These are phyloP conservation scores for Pinus tabuliformis DNA, from an alignment of 75 land plant species.

Conservation along the genomic window DNA sequence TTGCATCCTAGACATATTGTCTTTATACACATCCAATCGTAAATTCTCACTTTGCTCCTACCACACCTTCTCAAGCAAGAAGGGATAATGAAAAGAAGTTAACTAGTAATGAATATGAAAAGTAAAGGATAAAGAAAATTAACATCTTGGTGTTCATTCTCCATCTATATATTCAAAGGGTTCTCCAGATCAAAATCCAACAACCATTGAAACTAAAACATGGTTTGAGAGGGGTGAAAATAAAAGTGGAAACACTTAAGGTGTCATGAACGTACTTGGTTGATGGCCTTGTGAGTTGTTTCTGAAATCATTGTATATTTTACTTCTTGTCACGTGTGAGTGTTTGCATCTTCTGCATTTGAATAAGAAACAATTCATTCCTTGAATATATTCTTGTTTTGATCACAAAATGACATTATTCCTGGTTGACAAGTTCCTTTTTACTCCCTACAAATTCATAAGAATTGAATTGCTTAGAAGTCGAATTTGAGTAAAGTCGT, in stretches of 20 bases:
- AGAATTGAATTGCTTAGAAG: background rate
- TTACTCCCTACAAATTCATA: background rate
- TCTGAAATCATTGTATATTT: constrained; percentile 9
- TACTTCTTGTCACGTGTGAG: constrained; percentile 3
- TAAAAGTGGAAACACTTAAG: constrained; percentile 33
- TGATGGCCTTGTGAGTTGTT: background rate
- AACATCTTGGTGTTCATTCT: background rate
- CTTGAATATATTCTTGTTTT: background rate
- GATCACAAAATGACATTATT: background rate
- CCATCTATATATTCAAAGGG: background rate
- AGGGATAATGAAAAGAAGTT: background rate
- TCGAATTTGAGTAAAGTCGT: background rate
- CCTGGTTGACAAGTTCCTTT: background rate
- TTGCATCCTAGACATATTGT: constrained; percentile 38
- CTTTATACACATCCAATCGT: constrained; percentile 12
- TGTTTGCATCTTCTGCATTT: background rate
- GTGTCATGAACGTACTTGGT: background rate
- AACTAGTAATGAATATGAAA: background rate
- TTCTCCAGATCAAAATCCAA: constrained; percentile 51
- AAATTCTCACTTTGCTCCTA: constrained; percentile 7
- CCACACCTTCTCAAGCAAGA: constrained; percentile 10
- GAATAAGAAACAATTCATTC: background rate
- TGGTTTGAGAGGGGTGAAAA: constrained; percentile 77
- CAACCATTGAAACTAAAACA: constrained; percentile 74
- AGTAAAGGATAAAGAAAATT: background rate